Evolutionary conservation across 1,139 yeast genomes (phyloP).

Genomic region (Groenewaldozyma sp.): DNA sequence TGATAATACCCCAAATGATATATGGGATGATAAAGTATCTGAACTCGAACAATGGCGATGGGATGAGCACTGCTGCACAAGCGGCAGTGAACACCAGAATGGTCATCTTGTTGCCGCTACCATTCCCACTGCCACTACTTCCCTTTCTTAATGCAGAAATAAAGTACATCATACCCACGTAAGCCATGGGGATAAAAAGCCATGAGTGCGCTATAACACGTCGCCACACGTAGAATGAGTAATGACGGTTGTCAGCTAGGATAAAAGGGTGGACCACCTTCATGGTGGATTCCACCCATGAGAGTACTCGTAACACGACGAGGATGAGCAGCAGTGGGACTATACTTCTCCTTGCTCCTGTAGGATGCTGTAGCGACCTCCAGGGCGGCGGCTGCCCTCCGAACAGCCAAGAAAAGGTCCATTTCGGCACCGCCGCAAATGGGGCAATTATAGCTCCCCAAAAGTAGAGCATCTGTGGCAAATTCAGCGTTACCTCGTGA

Average conservation of each 20-base stretch:
- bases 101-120: not conserved
- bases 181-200: conserved; percentile 58
- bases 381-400: too few relatives aligned
- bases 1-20: conserved; percentile 42
- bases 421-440: conserved; percentile 45
- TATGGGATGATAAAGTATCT: conserved; percentile 82
- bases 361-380: conserved; percentile 21
- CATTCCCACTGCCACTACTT: too few relatives aligned
- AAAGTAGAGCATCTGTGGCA: conserved; percentile 79
- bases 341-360: not conserved
- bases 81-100: conserved; percentile 17
- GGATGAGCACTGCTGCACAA: conserved; percentile 49
- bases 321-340: not conserved
- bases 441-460: not conserved
- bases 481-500: conserved; percentile 61
- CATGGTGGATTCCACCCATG: conserved; percentile 43
- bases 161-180: conserved; percentile 45
- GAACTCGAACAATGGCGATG: conserved; percentile 90
- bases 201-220: conserved; percentile 19
- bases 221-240: conserved; percentile 75
- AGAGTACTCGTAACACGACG: conserved; percentile 33
- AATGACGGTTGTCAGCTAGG: conserved; percentile 90
- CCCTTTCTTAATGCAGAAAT: conserved; percentile 10
- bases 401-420: conserved; percentile 54
- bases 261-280: conserved; percentile 84